These are phyloP conservation scores for Boletus subparvulus DNA, from an alignment of 768 basidiomycete species.

Conservation along the genomic window DNA sequence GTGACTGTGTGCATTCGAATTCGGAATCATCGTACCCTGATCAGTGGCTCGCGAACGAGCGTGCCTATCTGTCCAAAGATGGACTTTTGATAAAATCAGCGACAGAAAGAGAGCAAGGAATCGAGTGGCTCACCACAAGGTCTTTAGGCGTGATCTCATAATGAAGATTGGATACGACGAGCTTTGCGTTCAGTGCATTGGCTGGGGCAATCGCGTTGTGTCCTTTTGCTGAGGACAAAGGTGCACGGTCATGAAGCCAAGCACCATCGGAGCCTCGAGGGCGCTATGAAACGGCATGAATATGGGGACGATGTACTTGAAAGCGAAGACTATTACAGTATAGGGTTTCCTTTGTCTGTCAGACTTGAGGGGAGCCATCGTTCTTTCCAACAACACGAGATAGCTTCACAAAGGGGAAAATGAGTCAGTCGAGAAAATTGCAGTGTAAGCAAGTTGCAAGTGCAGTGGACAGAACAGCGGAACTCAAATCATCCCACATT, in stretches of 20 bases:
- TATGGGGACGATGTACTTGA: background rate
- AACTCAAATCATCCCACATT: conserved; percentile 2
- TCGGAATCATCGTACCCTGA: conserved; percentile 82
- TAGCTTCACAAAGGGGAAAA: background rate
- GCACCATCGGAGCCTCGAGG: conserved; percentile 59
- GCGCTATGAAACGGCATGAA: conserved; percentile 44
- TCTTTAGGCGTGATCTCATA: conserved; percentile 91
- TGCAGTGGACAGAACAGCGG: conserved; percentile 1
- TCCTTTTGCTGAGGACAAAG: conserved; percentile 35
- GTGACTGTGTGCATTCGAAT: conserved; percentile 38
- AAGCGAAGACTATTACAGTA: conserved; percentile 28
- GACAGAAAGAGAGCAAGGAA: background rate
- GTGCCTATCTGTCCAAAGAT: conserved; percentile 93
- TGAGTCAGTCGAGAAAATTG: background rate
- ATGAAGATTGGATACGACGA: conserved; percentile 85
- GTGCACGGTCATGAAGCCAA: conserved; percentile 79
- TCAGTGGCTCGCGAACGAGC: conserved; percentile 87
- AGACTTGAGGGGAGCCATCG: conserved; percentile 27
- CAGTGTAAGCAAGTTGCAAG: background rate
- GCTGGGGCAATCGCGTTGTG: conserved; percentile 29
- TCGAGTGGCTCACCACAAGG: conserved; percentile 63
- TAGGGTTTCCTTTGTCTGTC: conserved; percentile 45
- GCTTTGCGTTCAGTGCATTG: conserved; percentile 46
- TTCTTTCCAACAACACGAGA: background rate
- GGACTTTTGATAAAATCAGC: conserved; percentile 44